These are phyloP conservation scores for Penicillium sp. DNA, from an alignment of 2,329 filamentous ascomycete genomes.

Conservation along the genomic window DNA sequence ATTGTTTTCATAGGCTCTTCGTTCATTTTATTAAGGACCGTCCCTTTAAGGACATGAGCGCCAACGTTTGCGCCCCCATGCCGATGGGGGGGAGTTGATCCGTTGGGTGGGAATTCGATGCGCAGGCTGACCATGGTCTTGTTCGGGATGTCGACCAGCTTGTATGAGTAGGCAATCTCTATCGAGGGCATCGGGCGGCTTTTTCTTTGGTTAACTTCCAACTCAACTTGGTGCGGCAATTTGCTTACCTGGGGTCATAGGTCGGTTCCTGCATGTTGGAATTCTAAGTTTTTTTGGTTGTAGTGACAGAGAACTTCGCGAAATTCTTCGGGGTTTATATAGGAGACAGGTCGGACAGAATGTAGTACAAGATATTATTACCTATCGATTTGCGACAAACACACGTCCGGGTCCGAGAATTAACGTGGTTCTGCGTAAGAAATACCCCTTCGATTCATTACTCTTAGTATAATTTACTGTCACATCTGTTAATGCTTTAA, in stretches of 20 bases:
- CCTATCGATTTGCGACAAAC: not conserved
- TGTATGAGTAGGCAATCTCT: slow-evolving; percentile 31
- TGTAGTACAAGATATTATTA: too few relatives aligned
- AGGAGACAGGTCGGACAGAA: not conserved
- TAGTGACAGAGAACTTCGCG: not conserved
- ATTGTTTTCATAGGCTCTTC: slow-evolving; percentile 41
- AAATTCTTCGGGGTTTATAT: not conserved
- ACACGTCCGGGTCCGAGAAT: not conserved
- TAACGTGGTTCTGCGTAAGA: not conserved
- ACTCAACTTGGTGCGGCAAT: not conserved
- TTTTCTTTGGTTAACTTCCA: not conserved
- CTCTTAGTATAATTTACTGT: not conserved
- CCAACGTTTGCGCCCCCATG: slow-evolving; percentile 46
- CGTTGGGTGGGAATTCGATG: slow-evolving; percentile 38
- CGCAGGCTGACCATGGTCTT: slow-evolving; percentile 42
- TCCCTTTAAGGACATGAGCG: slow-evolving; percentile 40
- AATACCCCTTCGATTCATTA: not conserved
- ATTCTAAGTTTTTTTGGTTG: not conserved
- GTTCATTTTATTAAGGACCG: slow-evolving; percentile 51
- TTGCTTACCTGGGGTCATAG: slow-evolving; percentile 17
- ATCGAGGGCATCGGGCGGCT: slow-evolving; percentile 30
- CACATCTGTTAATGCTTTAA: not conserved
- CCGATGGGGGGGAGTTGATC: slow-evolving; percentile 45
- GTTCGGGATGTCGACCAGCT: slow-evolving; percentile 39
- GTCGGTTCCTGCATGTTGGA: slow-evolving; percentile 20